Evolutionary conservation across 495 filamentous ascomycete genomes (phyloP).

Genomic region (Copromyces sp.): DNA sequence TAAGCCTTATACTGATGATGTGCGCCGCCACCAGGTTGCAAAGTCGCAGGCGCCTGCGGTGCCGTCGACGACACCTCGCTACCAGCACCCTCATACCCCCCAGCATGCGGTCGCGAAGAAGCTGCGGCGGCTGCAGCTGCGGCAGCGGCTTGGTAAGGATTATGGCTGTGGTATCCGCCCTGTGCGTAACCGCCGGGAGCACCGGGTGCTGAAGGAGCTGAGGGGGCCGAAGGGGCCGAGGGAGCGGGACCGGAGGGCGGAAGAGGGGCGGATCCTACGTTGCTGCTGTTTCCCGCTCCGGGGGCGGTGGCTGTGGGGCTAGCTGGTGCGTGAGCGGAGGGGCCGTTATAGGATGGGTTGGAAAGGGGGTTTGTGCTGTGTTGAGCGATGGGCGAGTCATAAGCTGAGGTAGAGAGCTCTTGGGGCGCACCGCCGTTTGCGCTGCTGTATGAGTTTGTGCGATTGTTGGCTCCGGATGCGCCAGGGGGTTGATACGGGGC

Average conservation of each 20-base stretch:
- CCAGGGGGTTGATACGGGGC: constrained; percentile 34
- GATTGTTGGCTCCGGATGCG: constrained; percentile 25
- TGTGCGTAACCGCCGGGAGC: constrained; percentile 10
- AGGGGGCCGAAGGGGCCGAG: not conserved
- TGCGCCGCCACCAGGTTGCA: not conserved
- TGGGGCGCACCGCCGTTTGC: constrained; percentile 65
- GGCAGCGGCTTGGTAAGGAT: constrained; percentile 20
- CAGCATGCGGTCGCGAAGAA: not conserved
- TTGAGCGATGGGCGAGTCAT: constrained; percentile 65
- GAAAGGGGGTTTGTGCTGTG: constrained; percentile 30
- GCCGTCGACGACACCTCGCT: not conserved
- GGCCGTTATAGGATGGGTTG: not conserved
- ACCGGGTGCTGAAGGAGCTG: not conserved
- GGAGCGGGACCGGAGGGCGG: constrained; percentile 20
- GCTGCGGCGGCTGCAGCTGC: constrained; percentile 30
- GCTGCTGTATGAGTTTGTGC: constrained; percentile 43
- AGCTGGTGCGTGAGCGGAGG: constrained; percentile 19
- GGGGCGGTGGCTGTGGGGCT: constrained; percentile 22
- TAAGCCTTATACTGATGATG: constrained; percentile 27
- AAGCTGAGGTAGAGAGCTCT: constrained; percentile 74
- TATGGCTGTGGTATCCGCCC: constrained; percentile 2
- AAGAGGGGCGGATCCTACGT: constrained; percentile 8
- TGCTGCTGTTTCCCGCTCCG: constrained; percentile 3
- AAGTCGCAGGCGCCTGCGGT: not conserved
- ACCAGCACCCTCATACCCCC: not conserved